These are phyloP conservation scores for Plenodomus lindquistii DNA, from an alignment of 2,329 filamentous ascomycete genomes.

Conservation along the genomic window DNA sequence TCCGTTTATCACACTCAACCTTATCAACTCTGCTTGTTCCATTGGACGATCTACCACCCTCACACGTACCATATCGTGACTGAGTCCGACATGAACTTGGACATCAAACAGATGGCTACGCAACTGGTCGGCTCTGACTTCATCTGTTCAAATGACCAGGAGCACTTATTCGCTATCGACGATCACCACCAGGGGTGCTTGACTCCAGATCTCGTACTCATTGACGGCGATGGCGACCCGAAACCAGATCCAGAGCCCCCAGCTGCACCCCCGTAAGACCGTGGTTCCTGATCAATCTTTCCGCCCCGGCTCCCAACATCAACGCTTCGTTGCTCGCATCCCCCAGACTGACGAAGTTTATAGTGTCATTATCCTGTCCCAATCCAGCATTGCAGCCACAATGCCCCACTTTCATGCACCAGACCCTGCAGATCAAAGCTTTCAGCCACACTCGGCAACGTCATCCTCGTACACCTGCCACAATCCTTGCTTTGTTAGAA, in stretches of 20 bases:
- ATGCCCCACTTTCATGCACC: conserved; percentile 22
- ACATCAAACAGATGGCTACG: not conserved
- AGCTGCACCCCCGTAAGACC: conserved; percentile 33
- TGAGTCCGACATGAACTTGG: too few relatives aligned
- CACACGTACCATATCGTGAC: too few relatives aligned
- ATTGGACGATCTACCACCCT: too few relatives aligned
- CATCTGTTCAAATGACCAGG: not conserved
- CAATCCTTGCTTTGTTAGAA: conserved; percentile 14
- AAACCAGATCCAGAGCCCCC: conserved; percentile 30
- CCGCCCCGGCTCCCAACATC: not conserved
- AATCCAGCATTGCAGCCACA: conserved; percentile 16
- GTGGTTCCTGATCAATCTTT: conserved; percentile 1
- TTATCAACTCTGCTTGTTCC: too few relatives aligned
- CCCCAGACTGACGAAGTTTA: conserved; percentile 10
- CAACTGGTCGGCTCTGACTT: not conserved
- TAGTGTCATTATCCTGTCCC: conserved; percentile 32
- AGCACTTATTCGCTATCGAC: not conserved
- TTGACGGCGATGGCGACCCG: conserved; percentile 6
- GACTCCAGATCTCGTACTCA: not conserved
- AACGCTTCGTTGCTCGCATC: not conserved
- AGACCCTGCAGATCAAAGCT: conserved; percentile 19
- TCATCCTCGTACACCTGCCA: conserved; percentile 27
- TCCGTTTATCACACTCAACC: too few relatives aligned
- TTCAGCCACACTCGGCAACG: conserved; percentile 23
- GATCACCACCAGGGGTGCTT: not conserved